A percentile compares a stretch with the other conserved stretches of the same genome.
Conservation (phyloP, 2,329 filamentous ascomycete species). For the Simplicillium aogashimaense region DNA sequence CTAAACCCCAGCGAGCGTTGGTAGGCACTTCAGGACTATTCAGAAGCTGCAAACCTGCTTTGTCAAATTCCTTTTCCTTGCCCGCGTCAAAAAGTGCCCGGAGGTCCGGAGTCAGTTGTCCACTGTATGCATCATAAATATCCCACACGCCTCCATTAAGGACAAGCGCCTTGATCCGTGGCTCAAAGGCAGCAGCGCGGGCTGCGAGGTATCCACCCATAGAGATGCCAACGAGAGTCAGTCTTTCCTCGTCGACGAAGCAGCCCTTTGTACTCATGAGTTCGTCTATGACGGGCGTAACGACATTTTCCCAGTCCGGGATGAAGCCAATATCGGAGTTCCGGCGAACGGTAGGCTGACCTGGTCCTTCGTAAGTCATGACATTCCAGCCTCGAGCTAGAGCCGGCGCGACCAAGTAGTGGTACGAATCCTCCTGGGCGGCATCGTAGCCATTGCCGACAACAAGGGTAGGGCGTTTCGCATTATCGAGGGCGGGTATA, state of each 20-base stretch:
- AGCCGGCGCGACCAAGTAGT: constrained; percentile 20
- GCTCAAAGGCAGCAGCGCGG: constrained; percentile 32
- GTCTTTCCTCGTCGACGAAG: constrained; percentile 15
- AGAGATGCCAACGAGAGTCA: constrained; percentile 29
- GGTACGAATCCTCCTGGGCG: constrained; percentile 30
- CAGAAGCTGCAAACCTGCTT: not conserved
- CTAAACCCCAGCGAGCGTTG: constrained; percentile 2
- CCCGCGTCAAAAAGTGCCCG: constrained; percentile 2
- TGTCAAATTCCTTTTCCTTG: constrained; percentile 4
- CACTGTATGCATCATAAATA: constrained; percentile 1
- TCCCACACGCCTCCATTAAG: constrained; percentile 23
- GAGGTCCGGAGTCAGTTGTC: too few relatives aligned
- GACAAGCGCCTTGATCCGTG: constrained; percentile 24
- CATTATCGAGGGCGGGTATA: constrained; percentile 4
- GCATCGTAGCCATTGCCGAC: constrained; percentile 30
- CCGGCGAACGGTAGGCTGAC: constrained; percentile 29
- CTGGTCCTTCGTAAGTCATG: constrained; percentile 35
- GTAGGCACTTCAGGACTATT: not conserved
- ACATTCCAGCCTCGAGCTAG: constrained; percentile 29
- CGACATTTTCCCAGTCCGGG: constrained; percentile 30
- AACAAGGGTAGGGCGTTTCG: constrained; percentile 28
- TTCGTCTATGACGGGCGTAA: constrained; percentile 30
- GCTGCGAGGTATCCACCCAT: constrained; percentile 29
- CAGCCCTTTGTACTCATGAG: too few relatives aligned
- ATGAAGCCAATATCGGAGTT: constrained; percentile 31